phyloP scores from a whole-genome alignment of 1,139 yeast genomes.

The Candida sp. region DNA sequence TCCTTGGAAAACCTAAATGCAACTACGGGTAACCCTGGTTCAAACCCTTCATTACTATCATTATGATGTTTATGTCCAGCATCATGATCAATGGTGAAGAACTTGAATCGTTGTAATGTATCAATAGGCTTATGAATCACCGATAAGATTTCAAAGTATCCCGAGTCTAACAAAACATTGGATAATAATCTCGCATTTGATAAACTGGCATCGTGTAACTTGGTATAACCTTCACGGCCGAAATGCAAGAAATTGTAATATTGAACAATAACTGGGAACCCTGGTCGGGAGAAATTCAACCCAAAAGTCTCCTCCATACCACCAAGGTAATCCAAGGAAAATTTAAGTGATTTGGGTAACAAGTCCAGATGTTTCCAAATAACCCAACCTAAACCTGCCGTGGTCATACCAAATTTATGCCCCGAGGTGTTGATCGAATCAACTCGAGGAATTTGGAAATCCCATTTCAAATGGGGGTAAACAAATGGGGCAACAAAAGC shows the following conservation, averaged over 20 bases:
- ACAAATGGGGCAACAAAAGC: slow-evolving; percentile 85
- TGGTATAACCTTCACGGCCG: slow-evolving; percentile 69
- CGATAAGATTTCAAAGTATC: slow-evolving; percentile 71
- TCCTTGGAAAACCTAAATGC: slow-evolving; percentile 71
- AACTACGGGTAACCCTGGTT: slow-evolving; percentile 87
- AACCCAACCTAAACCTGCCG: slow-evolving; percentile 94
- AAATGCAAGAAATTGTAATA: slow-evolving; percentile 73
- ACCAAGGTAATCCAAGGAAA: slow-evolving; percentile 81
- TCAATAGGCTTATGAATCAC: slow-evolving; percentile 61
- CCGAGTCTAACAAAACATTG: slow-evolving; percentile 59
- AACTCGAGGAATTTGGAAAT: slow-evolving; percentile 73
- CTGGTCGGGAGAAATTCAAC: slow-evolving; percentile 89
- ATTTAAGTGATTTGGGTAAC: slow-evolving; percentile 70
- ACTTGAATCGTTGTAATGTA: slow-evolving; percentile 11
- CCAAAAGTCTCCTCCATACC: slow-evolving; percentile 87
- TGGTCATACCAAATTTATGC: slow-evolving; percentile 86
- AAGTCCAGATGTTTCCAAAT: slow-evolving; percentile 67
- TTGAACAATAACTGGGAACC: slow-evolving; percentile 86
- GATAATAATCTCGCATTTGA: slow-evolving; percentile 71
- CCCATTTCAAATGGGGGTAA: slow-evolving; percentile 78
- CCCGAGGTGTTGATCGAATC: slow-evolving; percentile 90
- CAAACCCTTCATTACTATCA: slow-evolving; percentile 38
- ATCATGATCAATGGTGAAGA: slow-evolving; percentile 22
- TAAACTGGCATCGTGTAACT: slow-evolving; percentile 60
- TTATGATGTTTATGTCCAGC: slow-evolving; percentile 10